Base-by-base conservation (phyloP, 768 basidiomycete genomes). In the Tephrocybe sp. region DNA sequence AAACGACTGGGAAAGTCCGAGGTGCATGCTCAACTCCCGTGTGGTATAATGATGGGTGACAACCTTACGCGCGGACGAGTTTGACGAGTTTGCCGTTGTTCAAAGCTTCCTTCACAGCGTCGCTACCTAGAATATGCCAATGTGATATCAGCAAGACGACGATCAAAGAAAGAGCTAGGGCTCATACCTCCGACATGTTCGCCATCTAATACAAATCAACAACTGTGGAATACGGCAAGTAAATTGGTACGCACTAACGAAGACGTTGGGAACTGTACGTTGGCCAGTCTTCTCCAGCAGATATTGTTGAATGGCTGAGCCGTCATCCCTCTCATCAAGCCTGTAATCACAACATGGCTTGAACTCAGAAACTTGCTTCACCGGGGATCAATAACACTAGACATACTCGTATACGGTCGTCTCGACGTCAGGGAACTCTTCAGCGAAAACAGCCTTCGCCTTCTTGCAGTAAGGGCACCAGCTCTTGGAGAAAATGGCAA, bases 181-280 rank as follows among this genome's bases (percentile, higher is more conserved):
- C n/a, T 58, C 64, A 44, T 54, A 80, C 79, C 83, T 56, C 82
- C 83, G 25, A 84, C 68, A 52, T 84, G 83, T 59, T 77, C 45
- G 56, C 76, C 61, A 47, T 72, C 81, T 84, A 39, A 0, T 28
- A 11, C 5, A 24, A 21, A 26, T 22, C 36, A 21, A 25, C 2
- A 35, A 35, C 15, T 19, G 18, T 13, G 12, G n/a, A 4, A 51
- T 34, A n/a, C n/a, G n/a, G n/a, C 27, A 41, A 7, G 15, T 31
- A 12, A 6, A 28, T n/a, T 12, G 21, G 8, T 43, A 71, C 75
- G 75, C 52, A 89, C 87, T 78, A 61, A 92, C 77, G 70, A 89
- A 92, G 50, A 89, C 75, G 60, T 83, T 87, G 25, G 90, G 90
- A 5, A 92, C 90, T 9, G 85, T 86, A 18, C 78, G 65, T 57